Base-by-base conservation (phyloP, 163 green algal species). In the Scenedesmus sp. region DNA sequence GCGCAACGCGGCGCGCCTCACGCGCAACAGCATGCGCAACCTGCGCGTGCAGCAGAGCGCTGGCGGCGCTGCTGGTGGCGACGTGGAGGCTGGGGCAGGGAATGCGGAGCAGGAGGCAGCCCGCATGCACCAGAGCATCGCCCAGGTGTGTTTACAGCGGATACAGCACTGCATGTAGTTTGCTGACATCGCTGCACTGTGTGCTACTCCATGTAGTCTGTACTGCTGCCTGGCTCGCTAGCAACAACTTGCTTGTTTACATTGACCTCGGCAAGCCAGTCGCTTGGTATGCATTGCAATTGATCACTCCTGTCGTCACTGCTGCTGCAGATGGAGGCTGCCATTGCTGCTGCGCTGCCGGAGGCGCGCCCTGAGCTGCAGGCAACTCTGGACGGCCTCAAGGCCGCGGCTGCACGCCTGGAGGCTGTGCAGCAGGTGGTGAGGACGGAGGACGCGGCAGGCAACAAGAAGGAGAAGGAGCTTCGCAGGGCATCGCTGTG, bases 61-160 rank as follows among this genome's bases (percentile, higher is more conserved):
- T 9, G 64, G 34, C 13, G 64, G 34, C 5, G 66, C 46, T 12
- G 85, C 16, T 7, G n/a, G 13, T 18, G 62, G 34, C 6, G 90
- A 93, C n/a, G 66, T 86, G 23, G 90, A 90, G 84, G 89, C 46
- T 82, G 89, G 82, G 8, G 56, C 46, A 6, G 7, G 26, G 7
- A 52, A 18, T 55, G 90, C 77, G 4, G 84, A 82, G 66, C 52
- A 70, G 66, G 90, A 88, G 73, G n/a, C 89, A 7, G 90, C 76
- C 7, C 62, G 86, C 85, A 91, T 93, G 20, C 60, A 89, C 52
- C 74, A 88, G 59, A 91, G 46, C n/a, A 90, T 93, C 5, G 74
- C 86, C 6, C 70, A 79, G 70, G 70, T 79, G 13, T 5, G 70
- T 12, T 3, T 79, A 23, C 64, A 20, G 64, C 12, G 34, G 34